phyloP scores from a whole-genome alignment of 495 filamentous ascomycete species.

The Rostrohypoxylon terebratum region DNA sequence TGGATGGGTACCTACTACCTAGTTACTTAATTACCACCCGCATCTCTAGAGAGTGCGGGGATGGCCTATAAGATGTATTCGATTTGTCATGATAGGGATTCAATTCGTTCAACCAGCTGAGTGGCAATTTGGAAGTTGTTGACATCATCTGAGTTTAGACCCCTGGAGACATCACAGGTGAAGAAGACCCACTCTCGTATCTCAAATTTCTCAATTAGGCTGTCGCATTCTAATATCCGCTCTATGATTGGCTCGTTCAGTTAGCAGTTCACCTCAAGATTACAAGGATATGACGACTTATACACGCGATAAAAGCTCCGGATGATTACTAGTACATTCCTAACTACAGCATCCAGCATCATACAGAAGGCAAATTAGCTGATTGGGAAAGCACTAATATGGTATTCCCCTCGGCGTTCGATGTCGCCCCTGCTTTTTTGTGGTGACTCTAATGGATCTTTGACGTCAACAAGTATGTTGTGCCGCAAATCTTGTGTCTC shows the following conservation, averaged over 20 bases:
- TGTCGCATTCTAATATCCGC: slow-evolving; percentile 23
- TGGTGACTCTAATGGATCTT: slow-evolving; percentile 15
- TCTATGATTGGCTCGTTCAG: slow-evolving; percentile 23
- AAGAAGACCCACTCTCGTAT: not conserved
- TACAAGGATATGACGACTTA: slow-evolving; percentile 39
- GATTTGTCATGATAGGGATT: not conserved
- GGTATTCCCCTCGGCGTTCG: not conserved
- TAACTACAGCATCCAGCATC: not conserved
- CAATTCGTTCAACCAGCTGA: not conserved
- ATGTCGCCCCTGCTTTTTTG: not conserved
- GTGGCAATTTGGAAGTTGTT: not conserved
- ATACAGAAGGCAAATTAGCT: slow-evolving; percentile 22
- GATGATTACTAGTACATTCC: slow-evolving; percentile 39
- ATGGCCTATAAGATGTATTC: not conserved
- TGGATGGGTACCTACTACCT: too few species aligned
- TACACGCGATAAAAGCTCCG: slow-evolving; percentile 5
- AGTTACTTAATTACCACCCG: too few species aligned
- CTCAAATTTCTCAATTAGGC: slow-evolving; percentile 26
- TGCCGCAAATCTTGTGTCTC: slow-evolving; percentile 1
- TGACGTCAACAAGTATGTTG: slow-evolving; percentile 42
- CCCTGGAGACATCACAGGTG: not conserved
- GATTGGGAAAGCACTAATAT: not conserved
- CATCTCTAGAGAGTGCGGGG: not conserved
- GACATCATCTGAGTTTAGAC: not conserved
- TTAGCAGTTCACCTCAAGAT: slow-evolving; percentile 16